These are phyloP conservation scores for Dryas integrifolia DNA, from an alignment of 331 rosid species.

Conservation along the genomic window DNA sequence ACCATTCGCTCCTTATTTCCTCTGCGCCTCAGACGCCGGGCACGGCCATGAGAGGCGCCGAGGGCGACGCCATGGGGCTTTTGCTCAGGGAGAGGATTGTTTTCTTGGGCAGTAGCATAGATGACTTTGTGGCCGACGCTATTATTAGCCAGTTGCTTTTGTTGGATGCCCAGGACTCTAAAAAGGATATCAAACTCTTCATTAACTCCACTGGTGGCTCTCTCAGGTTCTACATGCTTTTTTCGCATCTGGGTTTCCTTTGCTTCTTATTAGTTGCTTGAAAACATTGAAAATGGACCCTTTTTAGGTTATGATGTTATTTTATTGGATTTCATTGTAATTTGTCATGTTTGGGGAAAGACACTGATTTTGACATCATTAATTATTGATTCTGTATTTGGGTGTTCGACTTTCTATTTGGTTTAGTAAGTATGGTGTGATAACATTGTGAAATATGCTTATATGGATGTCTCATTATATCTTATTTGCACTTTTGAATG, in stretches of 20 bases:
- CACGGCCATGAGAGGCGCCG: slow-evolving; percentile 63
- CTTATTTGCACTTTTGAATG: background rate
- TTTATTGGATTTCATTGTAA: background rate
- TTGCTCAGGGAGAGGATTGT: slow-evolving; percentile 89
- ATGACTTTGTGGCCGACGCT: slow-evolving; percentile 92
- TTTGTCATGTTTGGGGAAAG: background rate
- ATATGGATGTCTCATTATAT: background rate
- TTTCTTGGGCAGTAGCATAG: slow-evolving; percentile 70
- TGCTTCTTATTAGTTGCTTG: background rate
- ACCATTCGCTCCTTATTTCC: slow-evolving; percentile 17
- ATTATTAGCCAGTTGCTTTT: slow-evolving; percentile 77
- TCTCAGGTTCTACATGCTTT: slow-evolving; percentile 53
- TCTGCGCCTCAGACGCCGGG: slow-evolving; percentile 58
- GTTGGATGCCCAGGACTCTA: slow-evolving; percentile 81
- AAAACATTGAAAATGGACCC: background rate
- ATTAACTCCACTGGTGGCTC: slow-evolving; percentile 86
- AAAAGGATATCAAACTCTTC: slow-evolving; percentile 78
- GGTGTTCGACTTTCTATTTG: background rate
- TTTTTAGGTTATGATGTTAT: background rate
- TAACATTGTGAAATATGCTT: background rate
- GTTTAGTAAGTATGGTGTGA: background rate
- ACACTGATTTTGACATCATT: background rate
- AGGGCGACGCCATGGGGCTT: slow-evolving; percentile 77
- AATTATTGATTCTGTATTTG: background rate
- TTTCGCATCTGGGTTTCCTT: background rate